Evolutionary conservation across 306 rosid genomes (phyloP), one percentile per base, ranked within the genome.

Genomic region (Malus asiatica): DNA sequence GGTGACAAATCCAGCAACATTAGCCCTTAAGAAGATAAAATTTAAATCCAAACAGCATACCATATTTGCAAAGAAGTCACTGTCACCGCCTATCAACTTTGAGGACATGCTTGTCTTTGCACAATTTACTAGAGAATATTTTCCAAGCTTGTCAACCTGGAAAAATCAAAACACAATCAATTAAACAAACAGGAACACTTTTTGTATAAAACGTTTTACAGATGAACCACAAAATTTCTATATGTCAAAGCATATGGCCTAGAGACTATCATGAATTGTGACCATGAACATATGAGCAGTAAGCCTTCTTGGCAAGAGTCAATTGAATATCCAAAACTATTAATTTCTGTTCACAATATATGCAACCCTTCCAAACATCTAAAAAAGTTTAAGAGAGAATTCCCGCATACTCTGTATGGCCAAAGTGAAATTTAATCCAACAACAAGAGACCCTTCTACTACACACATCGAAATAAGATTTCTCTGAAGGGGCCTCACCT

Each of bases 51-150:
- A 38, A 40, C 5, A 65, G 70, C 89, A 53, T 92, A 96, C 99
- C 97, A 96, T 82, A 78, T 81, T 87, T 18, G 97, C 97, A 84
- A 96, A 96, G 90, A 89, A 92, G 79, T 90, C 97, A 72, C 97
- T 84, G 74, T 96, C 99, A 42, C 91, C 90, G n/a, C 96, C 87
- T 80, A 96, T 96, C 93, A 96, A 87, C 89, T 96, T 96, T 45
- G 99, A 92, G 71, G 99, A 96, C 98, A 96, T 96, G 87, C 98
- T 90, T 82, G 98, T 96, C 92, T 89, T 96, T 74, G 99, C 99
- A 82, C 98, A 96, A 77, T 96, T 96, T 22, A 89, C 58, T 8
- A 96, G 80, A 68, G 96, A 88, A 70, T 90, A 98, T 79, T 89
- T 96, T 77, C 98, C 99, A 61, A 92, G 93, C 88, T 90, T 92